Percentiles rank a stretch among this genome's conserved stretches.
phyloP scores from a whole-genome alignment of 331 rosid species.

The Prunus yedoensis region DNA sequence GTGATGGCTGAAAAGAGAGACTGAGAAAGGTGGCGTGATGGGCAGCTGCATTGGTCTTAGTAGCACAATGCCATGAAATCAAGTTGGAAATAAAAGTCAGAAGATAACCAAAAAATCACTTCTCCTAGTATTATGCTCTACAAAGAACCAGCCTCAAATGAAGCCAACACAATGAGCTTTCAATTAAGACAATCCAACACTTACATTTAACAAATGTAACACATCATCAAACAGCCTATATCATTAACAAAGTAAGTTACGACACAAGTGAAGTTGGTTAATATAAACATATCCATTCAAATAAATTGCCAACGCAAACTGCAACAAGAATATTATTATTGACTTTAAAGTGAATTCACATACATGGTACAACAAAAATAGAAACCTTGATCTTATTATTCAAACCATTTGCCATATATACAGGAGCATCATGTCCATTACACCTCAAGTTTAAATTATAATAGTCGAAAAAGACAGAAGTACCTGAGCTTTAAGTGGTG shows the following conservation, averaged over 20 bases:
- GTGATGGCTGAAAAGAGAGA: no score
- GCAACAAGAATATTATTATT: not conserved
- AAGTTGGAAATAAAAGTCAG: not conserved
- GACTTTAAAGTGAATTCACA: not conserved
- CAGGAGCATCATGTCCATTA: not conserved
- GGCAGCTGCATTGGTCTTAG: not conserved
- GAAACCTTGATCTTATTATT: slow-evolving; percentile 3
- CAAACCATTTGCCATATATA: not conserved
- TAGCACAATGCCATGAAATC: not conserved
- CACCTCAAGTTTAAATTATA: not conserved
- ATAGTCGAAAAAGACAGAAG: not conserved
- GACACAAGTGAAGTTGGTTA: no score
- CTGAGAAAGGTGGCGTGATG: not conserved
- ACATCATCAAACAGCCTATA: not conserved
- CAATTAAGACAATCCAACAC: not conserved
- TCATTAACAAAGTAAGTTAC: not conserved
- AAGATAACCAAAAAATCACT: not conserved
- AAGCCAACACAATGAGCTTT: not conserved
- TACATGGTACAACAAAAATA: not conserved
- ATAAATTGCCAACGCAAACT: not conserved
- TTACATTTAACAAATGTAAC: not conserved
- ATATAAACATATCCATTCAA: not conserved
- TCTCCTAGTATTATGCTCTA: not conserved
- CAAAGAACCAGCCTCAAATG: not conserved
- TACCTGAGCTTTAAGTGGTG: slow-evolving; percentile 20